phyloP scores from a whole-genome alignment of 2,329 filamentous ascomycete species.

The Knoxdaviesia proteae region DNA sequence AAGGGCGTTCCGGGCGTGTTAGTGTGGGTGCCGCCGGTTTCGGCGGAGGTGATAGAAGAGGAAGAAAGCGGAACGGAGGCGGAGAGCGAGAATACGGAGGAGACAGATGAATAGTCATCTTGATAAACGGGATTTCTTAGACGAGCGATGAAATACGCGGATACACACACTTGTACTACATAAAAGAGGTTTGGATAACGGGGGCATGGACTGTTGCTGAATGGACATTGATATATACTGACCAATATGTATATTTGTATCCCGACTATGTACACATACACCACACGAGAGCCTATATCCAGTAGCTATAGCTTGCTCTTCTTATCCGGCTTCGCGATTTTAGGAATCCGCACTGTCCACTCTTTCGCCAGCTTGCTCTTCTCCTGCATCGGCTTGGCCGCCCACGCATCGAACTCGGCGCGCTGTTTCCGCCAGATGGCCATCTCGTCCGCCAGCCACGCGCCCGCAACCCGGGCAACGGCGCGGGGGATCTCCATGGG shows the following conservation, averaged over 20 bases:
- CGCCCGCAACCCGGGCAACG: slow-evolving; percentile 39
- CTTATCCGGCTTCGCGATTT: slow-evolving; percentile 1
- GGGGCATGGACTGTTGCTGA: too few species aligned
- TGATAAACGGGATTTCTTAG: too few species aligned
- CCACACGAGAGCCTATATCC: background rate
- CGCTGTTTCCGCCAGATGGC: slow-evolving; percentile 35
- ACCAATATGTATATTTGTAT: background rate
- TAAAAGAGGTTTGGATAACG: too few species aligned
- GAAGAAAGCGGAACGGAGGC: slow-evolving; percentile 1
- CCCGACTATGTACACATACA: background rate
- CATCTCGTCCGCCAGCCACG: slow-evolving; percentile 37
- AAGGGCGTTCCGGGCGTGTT: slow-evolving; percentile 34
- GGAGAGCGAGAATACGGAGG: background rate
- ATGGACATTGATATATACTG: too few species aligned
- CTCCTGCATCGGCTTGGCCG: slow-evolving; percentile 22
- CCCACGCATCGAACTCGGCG: slow-evolving; percentile 34
- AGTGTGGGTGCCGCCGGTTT: slow-evolving; percentile 32
- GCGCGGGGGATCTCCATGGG: slow-evolving; percentile 57
- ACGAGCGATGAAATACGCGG: too few species aligned
- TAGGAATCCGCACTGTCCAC: slow-evolving; percentile 3
- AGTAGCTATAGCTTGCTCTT: background rate
- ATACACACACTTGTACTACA: too few species aligned
- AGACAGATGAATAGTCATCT: background rate
- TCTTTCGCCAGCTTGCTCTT: slow-evolving; percentile 30
- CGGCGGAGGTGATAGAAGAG: slow-evolving; percentile 10